These are phyloP conservation scores for Lycium ferocissimum DNA, from an alignment of 257 asterid genomes.

Conservation along the genomic window DNA sequence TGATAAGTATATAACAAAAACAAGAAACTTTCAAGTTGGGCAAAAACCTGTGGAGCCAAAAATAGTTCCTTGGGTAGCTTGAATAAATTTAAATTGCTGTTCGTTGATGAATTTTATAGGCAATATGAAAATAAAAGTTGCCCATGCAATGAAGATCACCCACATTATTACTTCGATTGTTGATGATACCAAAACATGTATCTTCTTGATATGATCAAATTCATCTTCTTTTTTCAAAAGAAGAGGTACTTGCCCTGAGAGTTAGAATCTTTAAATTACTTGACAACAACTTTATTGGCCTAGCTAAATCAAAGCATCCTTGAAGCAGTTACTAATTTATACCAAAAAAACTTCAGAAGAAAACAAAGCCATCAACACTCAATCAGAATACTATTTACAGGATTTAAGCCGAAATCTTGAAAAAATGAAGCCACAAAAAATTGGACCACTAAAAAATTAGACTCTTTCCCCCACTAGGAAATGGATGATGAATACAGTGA, in stretches of 20 bases:
- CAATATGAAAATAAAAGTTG: constrained; percentile 52
- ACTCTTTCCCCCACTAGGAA: neutral
- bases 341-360: neutral
- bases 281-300: neutral
- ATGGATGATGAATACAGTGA: neutral
- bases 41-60: constrained; percentile 62
- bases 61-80: constrained; percentile 40
- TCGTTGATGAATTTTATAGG: constrained; percentile 45
- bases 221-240: constrained; percentile 47
- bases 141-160: constrained; percentile 70
- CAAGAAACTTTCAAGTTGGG: neutral
- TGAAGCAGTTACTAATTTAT: constrained; percentile 1
- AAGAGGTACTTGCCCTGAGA: constrained; percentile 54
- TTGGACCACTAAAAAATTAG: constrained; percentile 19
- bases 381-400: neutral
- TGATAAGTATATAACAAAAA: neutral
- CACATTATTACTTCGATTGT: constrained; percentile 58
- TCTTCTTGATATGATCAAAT: constrained; percentile 34
- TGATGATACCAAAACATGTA: constrained; percentile 45
- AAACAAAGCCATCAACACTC: constrained; percentile 33
- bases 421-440: constrained; percentile 33
- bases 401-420: neutral
- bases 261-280: neutral
- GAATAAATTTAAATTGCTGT: constrained; percentile 30
- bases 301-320: neutral